Conservation (phyloP, 805 yeast species). For the Kuraishia hungarica region DNA sequence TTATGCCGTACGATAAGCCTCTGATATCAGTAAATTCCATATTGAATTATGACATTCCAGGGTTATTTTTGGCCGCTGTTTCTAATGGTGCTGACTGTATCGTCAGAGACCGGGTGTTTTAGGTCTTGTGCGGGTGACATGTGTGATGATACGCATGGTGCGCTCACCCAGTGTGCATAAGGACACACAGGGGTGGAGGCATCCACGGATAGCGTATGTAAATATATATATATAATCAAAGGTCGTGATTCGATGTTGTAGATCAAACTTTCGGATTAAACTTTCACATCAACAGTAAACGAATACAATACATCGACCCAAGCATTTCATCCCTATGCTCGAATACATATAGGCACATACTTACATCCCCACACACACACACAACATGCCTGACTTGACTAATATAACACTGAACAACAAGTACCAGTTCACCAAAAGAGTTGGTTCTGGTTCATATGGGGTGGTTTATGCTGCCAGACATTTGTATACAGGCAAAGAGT, state of each 20-base stretch:
- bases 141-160: background rate
- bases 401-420: slow-evolving; percentile 24
- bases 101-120: background rate
- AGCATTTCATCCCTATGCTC: background rate
- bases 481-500: slow-evolving; percentile 34
- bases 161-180: background rate
- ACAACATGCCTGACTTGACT: slow-evolving; percentile 10
- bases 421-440: slow-evolving; percentile 35
- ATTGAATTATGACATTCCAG: background rate
- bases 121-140: no score
- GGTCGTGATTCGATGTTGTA: no score
- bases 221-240: background rate
- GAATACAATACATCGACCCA: no score
- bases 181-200: background rate
- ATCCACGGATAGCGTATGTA: background rate
- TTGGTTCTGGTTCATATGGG: slow-evolving; percentile 86
- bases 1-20: background rate
- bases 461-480: slow-evolving; percentile 66
- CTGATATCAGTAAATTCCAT: background rate
- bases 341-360: background rate
- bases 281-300: no score
- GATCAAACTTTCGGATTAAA: no score
- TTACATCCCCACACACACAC: background rate
- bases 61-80: background rate
- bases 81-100: background rate